Conservation (phyloP, 2,329 filamentous ascomycete species). For the Cercospora zeina region DNA sequence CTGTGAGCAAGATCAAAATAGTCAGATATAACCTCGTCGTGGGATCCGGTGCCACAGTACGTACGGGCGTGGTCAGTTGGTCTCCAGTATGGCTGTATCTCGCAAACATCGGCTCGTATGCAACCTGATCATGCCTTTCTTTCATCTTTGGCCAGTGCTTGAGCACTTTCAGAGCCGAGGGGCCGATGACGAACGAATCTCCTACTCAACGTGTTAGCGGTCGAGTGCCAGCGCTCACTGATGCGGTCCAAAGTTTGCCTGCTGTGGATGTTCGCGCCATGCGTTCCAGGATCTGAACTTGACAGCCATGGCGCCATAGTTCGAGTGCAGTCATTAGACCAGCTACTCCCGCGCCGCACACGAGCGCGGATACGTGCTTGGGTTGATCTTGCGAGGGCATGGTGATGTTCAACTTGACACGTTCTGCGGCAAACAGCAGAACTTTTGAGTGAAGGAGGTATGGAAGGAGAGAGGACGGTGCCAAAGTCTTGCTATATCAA, state of each 20-base stretch:
- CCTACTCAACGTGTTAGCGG: neutral
- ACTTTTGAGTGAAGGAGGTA: no score
- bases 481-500: no score
- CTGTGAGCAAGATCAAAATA: neutral
- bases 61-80: neutral
- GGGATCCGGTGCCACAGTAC: neutral
- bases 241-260: neutral
- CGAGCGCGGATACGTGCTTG: neutral
- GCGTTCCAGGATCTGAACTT: conserved; percentile 6
- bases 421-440: no score
- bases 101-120: neutral
- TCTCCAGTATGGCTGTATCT: neutral
- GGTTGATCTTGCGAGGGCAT: no score
- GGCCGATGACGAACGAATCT: neutral
- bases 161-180: neutral
- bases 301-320: conserved; percentile 24
- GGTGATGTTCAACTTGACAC: no score
- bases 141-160: neutral
- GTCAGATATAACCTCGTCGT: no score
- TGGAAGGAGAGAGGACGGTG: no score
- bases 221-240: neutral
- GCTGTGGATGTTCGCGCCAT: neutral
- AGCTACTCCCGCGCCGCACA: conserved; percentile 19
- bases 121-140: neutral
- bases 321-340: conserved; percentile 24